Evolutionary conservation across 1,284 basidiomycete genomes (phyloP), one percentile per base, ranked within the genome.

Genomic region (Puccinia sorghi): DNA sequence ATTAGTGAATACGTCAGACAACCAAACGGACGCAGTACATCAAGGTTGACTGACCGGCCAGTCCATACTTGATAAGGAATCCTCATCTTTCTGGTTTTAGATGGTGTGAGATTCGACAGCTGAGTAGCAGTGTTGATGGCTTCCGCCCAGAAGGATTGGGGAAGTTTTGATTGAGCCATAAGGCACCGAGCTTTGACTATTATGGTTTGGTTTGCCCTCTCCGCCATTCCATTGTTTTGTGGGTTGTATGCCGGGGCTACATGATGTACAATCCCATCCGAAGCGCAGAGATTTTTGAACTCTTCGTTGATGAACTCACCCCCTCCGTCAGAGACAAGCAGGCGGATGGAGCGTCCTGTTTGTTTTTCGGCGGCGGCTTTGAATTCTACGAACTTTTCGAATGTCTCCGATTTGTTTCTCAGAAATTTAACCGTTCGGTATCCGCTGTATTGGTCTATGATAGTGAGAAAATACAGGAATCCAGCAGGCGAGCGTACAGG

Each of bases 141-240:
- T 17, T 74, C 72, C 1, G n/a, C 72, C 72, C 72, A 74, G 41
- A 61, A 63, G 17, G 32, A 27, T 32, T n/a, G 20, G 12, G 54
- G 56, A 2, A 74, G 59, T 3, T 27, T 43, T 1, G 56, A 61
- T 48, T 61, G 54, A 5, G 13, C 43, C 1, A 74, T 15, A 2
- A 74, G n/a, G 46, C 27, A 48, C 15, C 59, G 17, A 3, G 72
- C 52, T 63, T 73, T 73, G 39, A 39, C 56, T 13, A 73, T 39
- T 13, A 63, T 74, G 15, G 72, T 25, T 27, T 59, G 54, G 32
- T 72, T 72, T 5, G 48, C 25, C 11, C 71, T 13, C 27, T 72
- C 71, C 3, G 52, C 25, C 41, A 74, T 32, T 1, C 50, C 27
- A 25, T 74, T 74, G 22, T 74, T 56, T 50, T 74, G 39, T 1